Base-by-base conservation (phyloP, 208 protist genomes). In the Leishmania tropica region DNA sequence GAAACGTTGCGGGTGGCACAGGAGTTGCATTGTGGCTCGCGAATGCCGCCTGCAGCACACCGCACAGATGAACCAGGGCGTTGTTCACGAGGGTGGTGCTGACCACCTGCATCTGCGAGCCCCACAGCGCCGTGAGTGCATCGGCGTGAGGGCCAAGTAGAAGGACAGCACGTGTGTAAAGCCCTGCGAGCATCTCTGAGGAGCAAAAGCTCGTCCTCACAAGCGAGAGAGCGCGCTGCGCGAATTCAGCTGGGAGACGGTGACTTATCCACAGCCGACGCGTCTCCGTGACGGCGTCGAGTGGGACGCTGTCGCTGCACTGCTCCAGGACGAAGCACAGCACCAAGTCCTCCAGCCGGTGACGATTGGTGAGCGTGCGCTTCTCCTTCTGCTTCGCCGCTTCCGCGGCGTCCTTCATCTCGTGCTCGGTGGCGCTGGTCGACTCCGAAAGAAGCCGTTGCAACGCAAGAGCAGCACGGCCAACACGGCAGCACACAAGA, bases 241-340 rank as follows among this genome's bases (percentile, higher is more conserved):
- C 81, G 7, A 86, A 45, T 74, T 90, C 87, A 15, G 79, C 65
- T 2, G 79, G 76, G 35, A 85, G 76, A 58, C 67, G 35, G 15
- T 35, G 68, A 47, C 31, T 53, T 51, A 84, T 35, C 84, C 79
- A 80, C 47, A 60, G 28, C 60, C 71, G 84, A 42, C 84, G 85
- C 17, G 75, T 77, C 10, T 81, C 45, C 13, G 85, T 83, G 51
- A 83, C 40, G 21, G 71, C 73, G 64, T 88, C 68, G 42, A 81
- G 81, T 17, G 87, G 75, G 62, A 93, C 80, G 65, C 87, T 90
- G 83, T 96, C 95, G 19, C 70, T 80, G 84, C 84, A 92, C 81
- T 97, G 95, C 31, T 96, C 95, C 48, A 96, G 78, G 17, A 96
- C 79, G 84, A 95, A 96, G 76, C 91, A 91, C 21, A 96, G 79